phyloP scores from a whole-genome alignment of 1,284 basidiomycete species.

The Cryptococcus sp. region DNA sequence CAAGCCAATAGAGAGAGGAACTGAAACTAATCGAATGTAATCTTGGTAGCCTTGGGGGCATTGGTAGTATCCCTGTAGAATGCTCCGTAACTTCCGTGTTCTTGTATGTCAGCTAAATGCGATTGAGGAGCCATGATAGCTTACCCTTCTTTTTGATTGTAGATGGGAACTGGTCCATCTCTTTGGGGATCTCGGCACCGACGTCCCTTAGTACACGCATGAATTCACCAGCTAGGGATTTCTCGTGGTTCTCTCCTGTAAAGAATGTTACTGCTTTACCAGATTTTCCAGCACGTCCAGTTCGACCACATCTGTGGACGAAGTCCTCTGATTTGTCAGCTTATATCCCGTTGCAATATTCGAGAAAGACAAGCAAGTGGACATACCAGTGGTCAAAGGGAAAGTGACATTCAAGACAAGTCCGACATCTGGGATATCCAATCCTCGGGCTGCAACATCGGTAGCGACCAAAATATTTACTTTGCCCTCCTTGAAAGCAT shows the following conservation, averaged over 20 bases:
- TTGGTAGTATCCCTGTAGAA: conserved; percentile 75
- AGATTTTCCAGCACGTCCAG: conserved; percentile 83
- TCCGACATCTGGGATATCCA: conserved; percentile 95
- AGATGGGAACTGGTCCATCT: conserved; percentile 85
- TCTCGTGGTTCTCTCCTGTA: conserved; percentile 80
- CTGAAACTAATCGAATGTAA: conserved; percentile 61
- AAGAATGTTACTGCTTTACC: conserved; percentile 98
- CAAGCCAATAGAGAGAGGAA: background rate
- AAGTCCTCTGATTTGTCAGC: conserved; percentile 60
- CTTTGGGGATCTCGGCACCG: conserved; percentile 65
- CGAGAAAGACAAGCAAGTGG: background rate
- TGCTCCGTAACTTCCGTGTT: conserved; percentile 54
- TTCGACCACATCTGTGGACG: conserved; percentile 94
- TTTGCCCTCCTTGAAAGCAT: conserved; percentile 81
- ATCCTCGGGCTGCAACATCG: conserved; percentile 91
- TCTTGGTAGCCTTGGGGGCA: conserved; percentile 78
- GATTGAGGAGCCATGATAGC: conserved; percentile 8
- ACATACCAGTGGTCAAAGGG: conserved; percentile 84
- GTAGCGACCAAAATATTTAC: conserved; percentile 90
- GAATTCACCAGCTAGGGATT: conserved; percentile 86
- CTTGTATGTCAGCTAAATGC: conserved; percentile 6
- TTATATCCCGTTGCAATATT: no score
- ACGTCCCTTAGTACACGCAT: conserved; percentile 87
- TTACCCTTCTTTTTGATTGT: conserved; percentile 91
- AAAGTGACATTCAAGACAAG: conserved; percentile 94